Percentiles rank a stretch among this genome's conserved stretches.
Conservation (phyloP, 1,139 yeast species). For the Pichia sp. region DNA sequence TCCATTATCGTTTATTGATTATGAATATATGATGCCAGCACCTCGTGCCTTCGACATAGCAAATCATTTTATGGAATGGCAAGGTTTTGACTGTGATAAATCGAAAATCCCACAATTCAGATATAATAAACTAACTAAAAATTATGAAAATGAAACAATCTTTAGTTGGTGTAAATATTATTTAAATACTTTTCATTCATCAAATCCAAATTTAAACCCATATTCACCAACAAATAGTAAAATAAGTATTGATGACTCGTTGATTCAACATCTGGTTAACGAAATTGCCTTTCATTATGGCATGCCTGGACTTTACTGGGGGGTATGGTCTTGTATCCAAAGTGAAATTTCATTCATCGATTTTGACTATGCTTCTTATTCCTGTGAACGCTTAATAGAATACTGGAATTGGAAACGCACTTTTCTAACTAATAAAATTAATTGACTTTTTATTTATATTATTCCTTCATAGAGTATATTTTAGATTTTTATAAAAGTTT, state of each 20-base stretch:
- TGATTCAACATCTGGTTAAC: conserved; percentile 38
- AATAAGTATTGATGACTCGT: conserved; percentile 11
- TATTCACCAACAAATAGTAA: not conserved
- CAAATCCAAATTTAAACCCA: conserved; percentile 11
- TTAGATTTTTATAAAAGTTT: not conserved
- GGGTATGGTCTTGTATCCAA: conserved; percentile 78
- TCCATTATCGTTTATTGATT: conserved; percentile 55
- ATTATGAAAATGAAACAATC: conserved; percentile 27
- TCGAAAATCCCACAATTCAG: conserved; percentile 52
- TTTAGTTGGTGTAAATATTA: conserved; percentile 51
- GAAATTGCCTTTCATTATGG: conserved; percentile 65
- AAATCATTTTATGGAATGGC: conserved; percentile 86
- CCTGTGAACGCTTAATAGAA: conserved; percentile 54
- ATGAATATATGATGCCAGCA: conserved; percentile 75
- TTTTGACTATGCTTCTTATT: conserved; percentile 62
- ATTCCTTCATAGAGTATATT: not conserved
- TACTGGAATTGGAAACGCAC: conserved; percentile 61
- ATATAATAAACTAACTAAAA: conserved; percentile 3
- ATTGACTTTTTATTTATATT: not conserved
- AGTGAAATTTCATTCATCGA: conserved; percentile 65
- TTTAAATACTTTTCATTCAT: conserved; percentile 13
- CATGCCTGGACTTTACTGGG: conserved; percentile 82
- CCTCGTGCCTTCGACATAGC: conserved; percentile 81
- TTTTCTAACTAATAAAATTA: conserved; percentile 15
- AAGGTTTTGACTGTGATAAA: conserved; percentile 69